phyloP scores from a whole-genome alignment of 345 rosid species.

The Gossypium arboreum region DNA sequence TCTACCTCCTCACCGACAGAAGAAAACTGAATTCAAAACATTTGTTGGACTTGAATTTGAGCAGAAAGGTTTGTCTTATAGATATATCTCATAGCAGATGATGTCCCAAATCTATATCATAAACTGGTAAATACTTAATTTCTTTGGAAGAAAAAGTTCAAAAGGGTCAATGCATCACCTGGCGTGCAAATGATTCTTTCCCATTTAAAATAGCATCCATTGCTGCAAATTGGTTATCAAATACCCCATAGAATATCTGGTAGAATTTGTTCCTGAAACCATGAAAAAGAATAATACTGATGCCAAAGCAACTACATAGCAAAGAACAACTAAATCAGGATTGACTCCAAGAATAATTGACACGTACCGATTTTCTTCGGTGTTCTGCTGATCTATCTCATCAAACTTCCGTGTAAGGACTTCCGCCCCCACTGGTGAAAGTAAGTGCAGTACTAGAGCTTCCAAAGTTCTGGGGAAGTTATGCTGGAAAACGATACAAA shows the following conservation, averaged over 20 bases:
- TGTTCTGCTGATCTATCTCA: constrained; percentile 56
- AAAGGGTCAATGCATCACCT: constrained; percentile 42
- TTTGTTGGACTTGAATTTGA: not conserved
- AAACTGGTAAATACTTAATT: not conserved
- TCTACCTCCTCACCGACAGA: not conserved
- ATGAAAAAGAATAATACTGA: constrained; percentile 17
- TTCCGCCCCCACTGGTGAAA: constrained; percentile 79
- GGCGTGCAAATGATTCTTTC: constrained; percentile 69
- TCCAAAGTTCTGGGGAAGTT: constrained; percentile 89
- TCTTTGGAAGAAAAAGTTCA: constrained; percentile 7
- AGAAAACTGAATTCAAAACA: not conserved
- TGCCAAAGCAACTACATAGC: constrained; percentile 7
- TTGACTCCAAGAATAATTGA: constrained; percentile 2
- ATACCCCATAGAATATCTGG: constrained; percentile 62
- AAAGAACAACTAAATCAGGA: constrained; percentile 11
- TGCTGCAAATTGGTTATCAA: constrained; percentile 82
- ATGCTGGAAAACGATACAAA: constrained; percentile 41
- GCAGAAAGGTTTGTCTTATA: not conserved
- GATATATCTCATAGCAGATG: not conserved
- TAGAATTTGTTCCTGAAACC: constrained; percentile 70
- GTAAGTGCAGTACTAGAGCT: constrained; percentile 77
- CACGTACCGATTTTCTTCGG: constrained; percentile 53
- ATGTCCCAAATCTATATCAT: not conserved
- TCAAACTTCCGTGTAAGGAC: constrained; percentile 81
- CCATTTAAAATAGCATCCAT: constrained; percentile 75